Evolutionary conservation across 75 land plant genomes (phyloP), one percentile per base, ranked within the genome.

Genomic region (Selaginella tamariscina): DNA sequence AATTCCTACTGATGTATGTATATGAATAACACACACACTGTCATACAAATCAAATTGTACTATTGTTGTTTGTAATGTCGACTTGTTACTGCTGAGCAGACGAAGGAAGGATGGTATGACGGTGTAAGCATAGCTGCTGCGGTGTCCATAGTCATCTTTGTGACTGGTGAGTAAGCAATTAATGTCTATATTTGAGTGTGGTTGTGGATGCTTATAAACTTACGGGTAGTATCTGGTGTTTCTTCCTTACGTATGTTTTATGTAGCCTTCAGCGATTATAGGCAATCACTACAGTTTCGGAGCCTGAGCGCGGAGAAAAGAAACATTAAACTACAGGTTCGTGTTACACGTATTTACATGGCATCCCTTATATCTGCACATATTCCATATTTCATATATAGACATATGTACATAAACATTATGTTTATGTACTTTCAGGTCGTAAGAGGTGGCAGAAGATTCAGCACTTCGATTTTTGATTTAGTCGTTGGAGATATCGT

Each of bases 51-150:
- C n/a, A n/a, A n/a, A n/a, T n/a, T n/a, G n/a, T n/a, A n/a, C n/a
- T n/a, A n/a, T n/a, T n/a, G n/a, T n/a, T n/a, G n/a, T n/a, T n/a
- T n/a, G n/a, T 15, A 5, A 15, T 39, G 15, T 39, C 29, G 27
- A 29, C 32, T 28, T 65, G 2, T 20, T 29, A 28, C 32, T 18
- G 8, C 15, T 15, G 69, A 89, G 32, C 88, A 93, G 39, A 31
- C 70, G 5, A 70, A 83, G 63, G 75, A 85, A 78, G 98, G 96
- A 57, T 94, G 98, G 98, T 90, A 88, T 77, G 91, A 90, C 79
- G 98, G 98, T 18, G 56, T 56, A 32, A 62, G 65, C 29, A 74
- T 74, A 59, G 64, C 26, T 21, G 15, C 39, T 69, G 90, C 85
- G 5, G 86, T 89, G 15, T 71, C 82, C 11, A 75, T 89, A n/a